Percentiles rank a stretch among this genome's conserved stretches.
phyloP scores from a whole-genome alignment of 2,329 filamentous ascomycete genomes.

The Microcera coccophila region DNA sequence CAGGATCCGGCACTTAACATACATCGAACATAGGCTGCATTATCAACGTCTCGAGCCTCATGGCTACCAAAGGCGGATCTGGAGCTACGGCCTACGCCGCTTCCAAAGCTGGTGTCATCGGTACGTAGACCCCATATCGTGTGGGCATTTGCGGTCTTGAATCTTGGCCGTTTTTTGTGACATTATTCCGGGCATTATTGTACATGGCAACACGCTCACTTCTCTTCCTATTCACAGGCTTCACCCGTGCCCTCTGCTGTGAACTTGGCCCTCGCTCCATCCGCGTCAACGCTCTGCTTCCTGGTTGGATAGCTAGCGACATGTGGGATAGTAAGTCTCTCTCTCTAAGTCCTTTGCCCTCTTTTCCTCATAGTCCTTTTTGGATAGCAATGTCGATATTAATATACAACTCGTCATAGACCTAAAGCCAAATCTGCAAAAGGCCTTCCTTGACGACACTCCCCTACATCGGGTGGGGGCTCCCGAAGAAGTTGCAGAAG shows the following conservation, averaged over 20 bases:
- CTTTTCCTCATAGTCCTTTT: not conserved
- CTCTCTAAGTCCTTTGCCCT: constrained; percentile 8
- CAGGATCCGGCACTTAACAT: not conserved
- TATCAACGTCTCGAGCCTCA: constrained; percentile 75
- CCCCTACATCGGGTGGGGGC: constrained; percentile 64
- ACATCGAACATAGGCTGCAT: constrained; percentile 58
- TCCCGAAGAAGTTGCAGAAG: constrained; percentile 72
- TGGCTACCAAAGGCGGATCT: constrained; percentile 64
- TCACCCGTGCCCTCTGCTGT: constrained; percentile 63
- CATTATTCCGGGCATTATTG: constrained; percentile 18
- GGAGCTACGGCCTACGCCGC: constrained; percentile 74
- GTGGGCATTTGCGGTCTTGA: constrained; percentile 4
- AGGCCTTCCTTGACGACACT: constrained; percentile 48
- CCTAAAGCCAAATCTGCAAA: constrained; percentile 36
- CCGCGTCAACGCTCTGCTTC: constrained; percentile 75
- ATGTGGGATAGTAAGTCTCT: constrained; percentile 66
- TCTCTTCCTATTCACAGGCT: constrained; percentile 42
- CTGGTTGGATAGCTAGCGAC: constrained; percentile 76
- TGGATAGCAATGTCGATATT: constrained; percentile 25
- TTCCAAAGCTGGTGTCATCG: constrained; percentile 75
- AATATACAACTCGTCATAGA: constrained; percentile 40
- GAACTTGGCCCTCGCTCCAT: constrained; percentile 60
- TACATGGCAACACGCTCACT: constrained; percentile 17
- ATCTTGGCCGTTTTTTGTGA: constrained; percentile 10
- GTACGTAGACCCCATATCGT: constrained; percentile 44